phyloP scores from a whole-genome alignment of 2,329 filamentous ascomycete species.

The Botryotinia narcissicola region DNA sequence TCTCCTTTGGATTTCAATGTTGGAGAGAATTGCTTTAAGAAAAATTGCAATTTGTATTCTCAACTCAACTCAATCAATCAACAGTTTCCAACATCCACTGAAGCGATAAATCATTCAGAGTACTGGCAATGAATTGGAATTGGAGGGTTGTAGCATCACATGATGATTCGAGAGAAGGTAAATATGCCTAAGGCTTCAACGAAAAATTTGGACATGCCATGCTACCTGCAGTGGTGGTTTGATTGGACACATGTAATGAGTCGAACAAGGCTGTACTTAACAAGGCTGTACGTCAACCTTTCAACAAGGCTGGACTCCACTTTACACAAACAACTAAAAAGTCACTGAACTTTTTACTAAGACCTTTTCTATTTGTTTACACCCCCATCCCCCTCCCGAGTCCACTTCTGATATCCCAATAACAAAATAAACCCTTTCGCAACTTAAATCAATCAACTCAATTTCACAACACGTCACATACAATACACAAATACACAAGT shows the following conservation, averaged over 20 bases:
- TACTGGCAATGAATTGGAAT: neutral
- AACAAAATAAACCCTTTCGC: slow-evolving; percentile 3
- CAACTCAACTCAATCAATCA: neutral
- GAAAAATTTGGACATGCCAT: neutral
- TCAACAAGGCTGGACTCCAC: neutral
- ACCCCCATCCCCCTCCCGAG: neutral
- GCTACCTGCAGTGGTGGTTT: neutral
- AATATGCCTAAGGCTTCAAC: neutral
- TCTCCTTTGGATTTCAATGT: neutral
- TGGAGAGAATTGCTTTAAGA: neutral
- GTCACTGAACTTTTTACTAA: neutral
- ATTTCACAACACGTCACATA: neutral
- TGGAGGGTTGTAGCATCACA: neutral
- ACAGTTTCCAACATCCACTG: neutral
- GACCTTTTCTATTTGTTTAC: slow-evolving; percentile 6
- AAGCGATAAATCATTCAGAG: neutral
- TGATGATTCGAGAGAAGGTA: neutral
- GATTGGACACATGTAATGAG: neutral
- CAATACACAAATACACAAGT: neutral
- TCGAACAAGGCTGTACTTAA: neutral
- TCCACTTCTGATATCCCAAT: slow-evolving; percentile 2
- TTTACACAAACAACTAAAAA: neutral
- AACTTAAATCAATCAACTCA: neutral
- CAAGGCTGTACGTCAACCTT: neutral
- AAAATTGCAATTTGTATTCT: slow-evolving; percentile 2